phyloP scores from a whole-genome alignment of 2,329 filamentous ascomycete genomes.

The Blastomyces silverae region DNA sequence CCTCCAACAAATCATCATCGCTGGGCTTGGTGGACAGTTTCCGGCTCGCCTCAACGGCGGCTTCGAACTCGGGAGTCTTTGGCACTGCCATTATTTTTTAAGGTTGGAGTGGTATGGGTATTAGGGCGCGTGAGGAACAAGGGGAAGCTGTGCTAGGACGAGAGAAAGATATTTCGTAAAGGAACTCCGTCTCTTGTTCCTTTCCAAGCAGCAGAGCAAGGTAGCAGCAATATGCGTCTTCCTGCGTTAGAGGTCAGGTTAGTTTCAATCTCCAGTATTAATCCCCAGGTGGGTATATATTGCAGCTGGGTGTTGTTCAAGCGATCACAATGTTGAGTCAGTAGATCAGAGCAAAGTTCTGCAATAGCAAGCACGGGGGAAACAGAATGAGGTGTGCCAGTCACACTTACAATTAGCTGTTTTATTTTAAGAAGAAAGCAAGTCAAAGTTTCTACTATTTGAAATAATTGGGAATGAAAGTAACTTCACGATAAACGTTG shows the following conservation, averaged over 20 bases:
- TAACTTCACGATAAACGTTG: not conserved
- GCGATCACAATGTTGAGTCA: not conserved
- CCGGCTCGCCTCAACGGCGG: slow-evolving; percentile 30
- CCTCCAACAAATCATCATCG: slow-evolving; percentile 33
- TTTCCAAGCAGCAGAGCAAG: not conserved
- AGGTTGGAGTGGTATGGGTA: no score
- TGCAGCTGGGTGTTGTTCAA: not conserved
- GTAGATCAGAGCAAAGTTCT: not conserved
- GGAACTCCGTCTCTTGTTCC: not conserved
- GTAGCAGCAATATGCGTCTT: not conserved
- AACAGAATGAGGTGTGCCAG: not conserved
- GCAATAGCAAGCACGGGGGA: not conserved
- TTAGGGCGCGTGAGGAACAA: not conserved
- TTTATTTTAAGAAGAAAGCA: not conserved
- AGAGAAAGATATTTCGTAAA: not conserved
- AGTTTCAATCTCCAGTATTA: not conserved
- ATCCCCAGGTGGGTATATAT: no score
- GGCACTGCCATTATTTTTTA: slow-evolving; percentile 17
- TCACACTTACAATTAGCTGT: not conserved
- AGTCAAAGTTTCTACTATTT: not conserved
- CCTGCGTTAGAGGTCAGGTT: not conserved
- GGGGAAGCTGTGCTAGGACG: not conserved
- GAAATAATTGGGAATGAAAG: not conserved
- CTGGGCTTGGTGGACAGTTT: slow-evolving; percentile 33
- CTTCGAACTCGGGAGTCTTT: slow-evolving; percentile 28